Evolutionary conservation across 2,329 filamentous ascomycete species (phyloP), one percentile per base, ranked within the genome.

Genomic region (Pseudogymnoascus sp.): DNA sequence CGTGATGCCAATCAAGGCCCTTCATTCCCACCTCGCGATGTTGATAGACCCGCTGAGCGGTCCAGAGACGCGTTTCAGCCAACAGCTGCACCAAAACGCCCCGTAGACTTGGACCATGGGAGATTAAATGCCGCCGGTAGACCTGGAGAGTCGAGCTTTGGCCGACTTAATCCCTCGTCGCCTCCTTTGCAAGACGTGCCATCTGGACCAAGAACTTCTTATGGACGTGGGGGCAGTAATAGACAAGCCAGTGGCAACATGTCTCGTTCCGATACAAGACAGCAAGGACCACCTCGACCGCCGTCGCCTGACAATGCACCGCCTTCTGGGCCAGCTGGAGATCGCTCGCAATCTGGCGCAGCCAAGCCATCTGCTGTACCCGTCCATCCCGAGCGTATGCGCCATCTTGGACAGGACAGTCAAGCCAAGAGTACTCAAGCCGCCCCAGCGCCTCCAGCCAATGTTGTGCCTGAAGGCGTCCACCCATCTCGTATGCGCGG

Each of bases 71-170:
- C 69, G 63, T 83, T 76, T 70, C 77, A 72, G 66, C 65, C 67
- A 33, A 74, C 69, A 41, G 76, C 71, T 35, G 64, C 72, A 52
- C 60, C 71, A 25, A 63, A 75, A 23, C 77, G 77, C 40, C 71
- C 73, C 1, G 49, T 68, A 21, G 83, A 86, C 31, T 67, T 75
- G 2, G 82, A 85, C 52, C 79, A 83, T 67, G 77, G 78, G 38
- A 76, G 80, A 65, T 67, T 79, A 18, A 77, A 71, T 60, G 38
- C 40, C 3, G 38, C 63, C 9, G 69, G 69, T 63, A 68, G 76
- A 62, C 80, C 83, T 64, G 81, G 85, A 66, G 85, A 88, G 70
- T 81, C 83, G 14, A 85, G 83, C 62, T 87, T 87, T 67, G 85
- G 85, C 28, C 82, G 85, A 1, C 76, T 88, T 58, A 87, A 84